Evolutionary conservation across 2,329 filamentous ascomycete genomes (phyloP).

Genomic region (Neonectria sp.): DNA sequence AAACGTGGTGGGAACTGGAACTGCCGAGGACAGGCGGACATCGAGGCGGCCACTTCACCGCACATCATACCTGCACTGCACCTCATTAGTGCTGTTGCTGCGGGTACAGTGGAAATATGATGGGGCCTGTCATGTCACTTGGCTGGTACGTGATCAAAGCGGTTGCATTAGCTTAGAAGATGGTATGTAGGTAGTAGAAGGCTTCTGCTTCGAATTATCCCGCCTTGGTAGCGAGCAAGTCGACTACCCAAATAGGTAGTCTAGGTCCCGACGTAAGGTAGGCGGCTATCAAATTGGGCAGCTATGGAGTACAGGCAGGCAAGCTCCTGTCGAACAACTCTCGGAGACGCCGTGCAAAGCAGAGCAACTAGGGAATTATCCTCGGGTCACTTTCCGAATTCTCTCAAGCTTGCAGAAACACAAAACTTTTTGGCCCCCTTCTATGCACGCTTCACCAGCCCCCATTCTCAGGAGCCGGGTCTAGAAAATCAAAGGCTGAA

Average conservation of each 20-base stretch:
- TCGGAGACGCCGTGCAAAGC: slow-evolving; percentile 1
- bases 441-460: slow-evolving; percentile 4
- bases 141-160: background rate
- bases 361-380: background rate
- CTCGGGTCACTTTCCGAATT: slow-evolving; percentile 7
- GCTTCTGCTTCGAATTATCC: background rate
- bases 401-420: slow-evolving; percentile 15
- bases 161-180: background rate
- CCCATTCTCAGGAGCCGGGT: background rate
- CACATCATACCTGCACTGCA: background rate
- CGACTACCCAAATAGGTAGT: background rate
- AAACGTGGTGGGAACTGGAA: background rate
- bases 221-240: background rate
- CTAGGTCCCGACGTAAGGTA: background rate
- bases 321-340: slow-evolving; percentile 2
- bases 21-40: background rate
- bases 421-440: slow-evolving; percentile 6
- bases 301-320: background rate
- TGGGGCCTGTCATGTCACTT: background rate
- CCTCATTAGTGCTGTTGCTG: background rate
- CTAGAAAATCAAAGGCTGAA: slow-evolving; percentile 23
- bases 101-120: background rate
- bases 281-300: background rate
- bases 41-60: background rate
- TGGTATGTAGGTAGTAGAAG: background rate